A percentile compares a stretch with the other conserved stretches of the same genome.
Conservation (phyloP, 2,329 filamentous ascomycete genomes). For the Emergomyces orientalis region DNA sequence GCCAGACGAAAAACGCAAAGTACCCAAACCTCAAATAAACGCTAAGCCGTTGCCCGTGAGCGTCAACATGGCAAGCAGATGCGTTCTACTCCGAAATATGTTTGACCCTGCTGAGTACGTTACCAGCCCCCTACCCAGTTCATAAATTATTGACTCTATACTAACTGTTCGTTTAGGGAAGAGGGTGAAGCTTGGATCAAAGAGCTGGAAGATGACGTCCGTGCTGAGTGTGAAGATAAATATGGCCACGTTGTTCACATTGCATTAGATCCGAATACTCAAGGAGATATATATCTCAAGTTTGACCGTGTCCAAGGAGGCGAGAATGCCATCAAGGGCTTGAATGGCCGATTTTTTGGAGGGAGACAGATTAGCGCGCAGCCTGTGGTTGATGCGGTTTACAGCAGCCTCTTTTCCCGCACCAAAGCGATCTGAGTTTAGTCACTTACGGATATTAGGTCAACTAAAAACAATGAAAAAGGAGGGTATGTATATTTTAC, state of each 20-base stretch:
- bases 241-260: conserved; percentile 98
- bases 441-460: conserved; percentile 4
- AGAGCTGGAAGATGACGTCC: conserved; percentile 88
- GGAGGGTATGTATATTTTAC: conserved; percentile 6
- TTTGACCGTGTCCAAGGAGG: conserved; percentile 93
- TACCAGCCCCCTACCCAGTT: neutral
- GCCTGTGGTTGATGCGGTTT: conserved; percentile 95
- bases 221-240: conserved; percentile 83
- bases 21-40: conserved; percentile 69
- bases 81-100: conserved; percentile 90
- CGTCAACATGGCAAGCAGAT: conserved; percentile 86
- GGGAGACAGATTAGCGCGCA: conserved; percentile 86
- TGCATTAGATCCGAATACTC: conserved; percentile 81
- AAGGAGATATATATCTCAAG: conserved; percentile 96
- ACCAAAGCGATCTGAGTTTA: conserved; percentile 62
- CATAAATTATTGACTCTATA: conserved; percentile 5
- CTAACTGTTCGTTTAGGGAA: conserved; percentile 52
- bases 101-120: conserved; percentile 87
- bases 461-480: conserved; percentile 16
- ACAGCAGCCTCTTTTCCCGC: conserved; percentile 90
- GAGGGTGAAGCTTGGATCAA: conserved; percentile 82
- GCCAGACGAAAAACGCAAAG: conserved; percentile 59
- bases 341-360: conserved; percentile 94
- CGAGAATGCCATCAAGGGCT: conserved; percentile 93
- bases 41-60: conserved; percentile 70